Conservation (phyloP, 1,284 basidiomycete genomes). For the Malassezia sp. region DNA sequence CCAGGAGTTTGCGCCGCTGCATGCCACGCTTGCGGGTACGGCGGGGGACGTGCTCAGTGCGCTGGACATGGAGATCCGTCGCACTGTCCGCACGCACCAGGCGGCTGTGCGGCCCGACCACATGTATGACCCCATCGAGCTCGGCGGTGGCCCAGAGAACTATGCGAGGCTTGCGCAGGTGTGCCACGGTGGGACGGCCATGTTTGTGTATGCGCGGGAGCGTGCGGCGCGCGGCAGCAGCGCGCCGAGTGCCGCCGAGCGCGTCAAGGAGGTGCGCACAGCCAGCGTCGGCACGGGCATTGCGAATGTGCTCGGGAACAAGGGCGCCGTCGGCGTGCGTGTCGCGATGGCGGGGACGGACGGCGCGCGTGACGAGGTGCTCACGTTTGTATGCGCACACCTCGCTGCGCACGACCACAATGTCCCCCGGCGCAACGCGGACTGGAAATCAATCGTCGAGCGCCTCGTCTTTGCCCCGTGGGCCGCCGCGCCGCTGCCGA, state of each 20-base stretch:
- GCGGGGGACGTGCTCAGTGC: conserved; percentile 54
- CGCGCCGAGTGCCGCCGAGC: conserved; percentile 47
- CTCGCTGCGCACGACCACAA: conserved; percentile 70
- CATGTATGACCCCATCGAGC: conserved; percentile 34
- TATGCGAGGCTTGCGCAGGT: conserved; percentile 34
- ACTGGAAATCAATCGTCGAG: conserved; percentile 68
- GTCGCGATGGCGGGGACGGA: conserved; percentile 57
- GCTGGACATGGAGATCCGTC: conserved; percentile 53
- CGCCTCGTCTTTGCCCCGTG: conserved; percentile 59
- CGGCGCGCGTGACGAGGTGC: conserved; percentile 25
- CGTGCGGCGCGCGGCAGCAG: conserved; percentile 34
- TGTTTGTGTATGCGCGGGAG: conserved; percentile 64
- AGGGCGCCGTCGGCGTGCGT: conserved; percentile 80
- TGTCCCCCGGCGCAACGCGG: conserved; percentile 60
- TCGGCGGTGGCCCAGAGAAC: conserved; percentile 39
- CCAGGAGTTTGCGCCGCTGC: conserved; percentile 72
- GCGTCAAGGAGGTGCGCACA: conserved; percentile 38
- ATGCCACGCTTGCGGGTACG: conserved; percentile 35
- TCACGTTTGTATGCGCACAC: conserved; percentile 83
- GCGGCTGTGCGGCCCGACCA: conserved; percentile 34
- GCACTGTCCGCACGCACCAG: conserved; percentile 40
- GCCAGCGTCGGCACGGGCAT: conserved; percentile 43
- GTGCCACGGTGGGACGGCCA: conserved; percentile 37
- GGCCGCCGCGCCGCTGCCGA: neutral
- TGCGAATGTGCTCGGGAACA: conserved; percentile 67